Conservation (phyloP, 441 rosid species). For the Manihot esculenta region DNA sequence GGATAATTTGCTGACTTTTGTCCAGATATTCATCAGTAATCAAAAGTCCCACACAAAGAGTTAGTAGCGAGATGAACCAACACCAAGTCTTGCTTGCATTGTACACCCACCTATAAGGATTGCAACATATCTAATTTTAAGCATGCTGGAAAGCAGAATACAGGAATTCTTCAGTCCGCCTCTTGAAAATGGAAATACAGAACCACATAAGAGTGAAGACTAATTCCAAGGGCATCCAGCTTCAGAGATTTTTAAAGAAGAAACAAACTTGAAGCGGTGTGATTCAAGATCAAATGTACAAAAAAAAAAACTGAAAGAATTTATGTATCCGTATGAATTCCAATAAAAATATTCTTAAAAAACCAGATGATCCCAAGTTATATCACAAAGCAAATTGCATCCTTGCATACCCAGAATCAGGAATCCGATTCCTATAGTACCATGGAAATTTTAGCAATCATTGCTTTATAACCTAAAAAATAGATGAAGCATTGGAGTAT, state of each 20-base stretch:
- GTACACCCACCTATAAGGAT: neutral
- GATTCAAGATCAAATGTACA: neutral
- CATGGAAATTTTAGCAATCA: neutral
- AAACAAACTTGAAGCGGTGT: neutral
- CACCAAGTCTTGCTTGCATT: neutral
- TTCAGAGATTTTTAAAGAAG: neutral
- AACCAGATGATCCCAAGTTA: neutral
- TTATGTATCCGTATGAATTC: neutral
- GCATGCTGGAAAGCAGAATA: neutral
- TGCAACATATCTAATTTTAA: neutral
- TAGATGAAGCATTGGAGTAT: neutral
- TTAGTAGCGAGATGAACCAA: too few relatives aligned
- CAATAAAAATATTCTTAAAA: neutral
- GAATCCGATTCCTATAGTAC: neutral
- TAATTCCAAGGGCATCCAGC: neutral
- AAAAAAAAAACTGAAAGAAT: neutral
- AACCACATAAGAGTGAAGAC: too few relatives aligned
- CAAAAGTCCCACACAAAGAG: too few relatives aligned
- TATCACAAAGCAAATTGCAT: neutral
- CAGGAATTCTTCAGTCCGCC: neutral
- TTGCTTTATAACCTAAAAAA: neutral
- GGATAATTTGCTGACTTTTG: neutral
- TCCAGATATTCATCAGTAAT: neutral
- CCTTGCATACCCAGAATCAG: too few relatives aligned
- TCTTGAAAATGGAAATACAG: too few relatives aligned